Evolutionary conservation across 2,329 filamentous ascomycete species (phyloP).

Genomic region (Paraphoma sp.): DNA sequence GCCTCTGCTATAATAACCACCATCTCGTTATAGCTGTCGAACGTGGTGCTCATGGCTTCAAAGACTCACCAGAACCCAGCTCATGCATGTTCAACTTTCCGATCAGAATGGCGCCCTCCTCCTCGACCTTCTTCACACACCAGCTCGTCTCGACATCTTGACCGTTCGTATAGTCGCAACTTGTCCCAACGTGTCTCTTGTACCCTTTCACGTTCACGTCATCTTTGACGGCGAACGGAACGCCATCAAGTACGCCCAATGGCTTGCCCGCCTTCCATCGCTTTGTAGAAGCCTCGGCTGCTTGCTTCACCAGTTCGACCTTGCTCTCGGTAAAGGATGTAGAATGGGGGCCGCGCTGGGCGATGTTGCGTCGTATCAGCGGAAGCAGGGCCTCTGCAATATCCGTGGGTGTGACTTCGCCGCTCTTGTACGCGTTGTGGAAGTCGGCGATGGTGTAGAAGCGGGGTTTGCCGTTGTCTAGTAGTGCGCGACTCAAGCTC

Average conservation of each 20-base stretch:
- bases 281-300: constrained; percentile 75
- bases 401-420: constrained; percentile 72
- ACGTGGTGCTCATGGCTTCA: background rate
- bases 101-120: constrained; percentile 76
- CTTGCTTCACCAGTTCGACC: constrained; percentile 66
- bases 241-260: constrained; percentile 76
- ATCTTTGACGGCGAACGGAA: constrained; percentile 85
- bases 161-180: constrained; percentile 61
- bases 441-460: constrained; percentile 74
- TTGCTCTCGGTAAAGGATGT: constrained; percentile 75
- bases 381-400: constrained; percentile 76
- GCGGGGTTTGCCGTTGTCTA: constrained; percentile 22
- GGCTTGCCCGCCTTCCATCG: constrained; percentile 72
- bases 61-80: constrained; percentile 67
- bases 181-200: constrained; percentile 69
- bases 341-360: constrained; percentile 66
- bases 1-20: background rate
- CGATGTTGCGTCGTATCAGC: constrained; percentile 67
- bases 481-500: constrained; percentile 27
- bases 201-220: constrained; percentile 77
- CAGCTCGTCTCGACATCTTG: constrained; percentile 65
- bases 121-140: constrained; percentile 74
- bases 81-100: constrained; percentile 85
- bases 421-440: constrained; percentile 74
- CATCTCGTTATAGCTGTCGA: background rate